phyloP scores from a whole-genome alignment of 2,329 filamentous ascomycete genomes.

The Sporothrix inflata region DNA sequence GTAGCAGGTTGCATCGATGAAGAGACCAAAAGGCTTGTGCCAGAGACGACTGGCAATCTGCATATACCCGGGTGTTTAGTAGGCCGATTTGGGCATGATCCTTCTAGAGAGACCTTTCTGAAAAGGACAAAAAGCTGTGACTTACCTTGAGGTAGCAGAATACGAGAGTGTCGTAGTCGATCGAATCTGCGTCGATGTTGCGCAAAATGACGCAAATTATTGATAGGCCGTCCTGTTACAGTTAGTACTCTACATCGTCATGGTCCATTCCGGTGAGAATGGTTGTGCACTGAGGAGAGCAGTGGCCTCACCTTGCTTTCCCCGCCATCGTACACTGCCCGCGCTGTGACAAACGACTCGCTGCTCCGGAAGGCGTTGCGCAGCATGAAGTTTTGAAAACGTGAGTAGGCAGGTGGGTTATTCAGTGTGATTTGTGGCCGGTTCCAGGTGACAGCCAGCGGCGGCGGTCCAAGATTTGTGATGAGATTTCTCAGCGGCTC shows the following conservation, averaged over 20 bases:
- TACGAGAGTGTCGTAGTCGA: constrained; percentile 67
- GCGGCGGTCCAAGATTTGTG: constrained; percentile 67
- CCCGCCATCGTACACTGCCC: constrained; percentile 71
- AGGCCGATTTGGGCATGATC: neutral
- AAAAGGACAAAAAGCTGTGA: neutral
- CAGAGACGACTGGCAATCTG: constrained; percentile 71
- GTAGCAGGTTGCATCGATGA: constrained; percentile 72
- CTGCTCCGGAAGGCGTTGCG: constrained; percentile 67
- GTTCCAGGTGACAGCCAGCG: constrained; percentile 71
- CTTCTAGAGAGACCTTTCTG: neutral
- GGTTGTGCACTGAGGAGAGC: neutral
- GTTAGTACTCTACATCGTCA: neutral
- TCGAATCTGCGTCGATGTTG: constrained; percentile 66
- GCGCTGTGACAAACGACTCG: constrained; percentile 65
- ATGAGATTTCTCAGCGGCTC: constrained; percentile 65
- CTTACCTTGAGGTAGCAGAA: constrained; percentile 69
- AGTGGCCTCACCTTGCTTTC: constrained; percentile 62
- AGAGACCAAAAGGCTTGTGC: constrained; percentile 69
- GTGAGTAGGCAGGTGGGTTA: constrained; percentile 65
- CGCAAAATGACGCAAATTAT: constrained; percentile 71
- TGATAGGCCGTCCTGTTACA: constrained; percentile 61
- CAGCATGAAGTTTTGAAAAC: constrained; percentile 74
- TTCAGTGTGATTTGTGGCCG: constrained; percentile 67
- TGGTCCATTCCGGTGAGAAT: neutral
- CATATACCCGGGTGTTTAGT: neutral